These are phyloP conservation scores for Theobroma grandiflorum DNA, from an alignment of 441 rosid species.

Conservation along the genomic window DNA sequence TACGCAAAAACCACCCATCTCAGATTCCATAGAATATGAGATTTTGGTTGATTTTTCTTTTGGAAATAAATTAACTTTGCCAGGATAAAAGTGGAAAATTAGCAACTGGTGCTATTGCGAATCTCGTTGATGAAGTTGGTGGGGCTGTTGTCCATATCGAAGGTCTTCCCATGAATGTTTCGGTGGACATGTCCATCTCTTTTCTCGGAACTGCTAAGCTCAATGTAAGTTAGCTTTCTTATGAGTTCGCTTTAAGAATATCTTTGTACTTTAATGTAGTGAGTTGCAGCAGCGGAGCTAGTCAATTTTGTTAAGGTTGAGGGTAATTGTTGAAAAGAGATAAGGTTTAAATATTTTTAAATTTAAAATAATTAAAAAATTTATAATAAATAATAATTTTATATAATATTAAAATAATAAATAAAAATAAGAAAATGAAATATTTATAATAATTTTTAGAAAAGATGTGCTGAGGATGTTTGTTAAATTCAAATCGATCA, in stretches of 20 bases:
- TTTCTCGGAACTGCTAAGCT: slow-evolving; percentile 75
- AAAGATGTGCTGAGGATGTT: too few species aligned
- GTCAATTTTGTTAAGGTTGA: too few species aligned
- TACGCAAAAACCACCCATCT: not conserved
- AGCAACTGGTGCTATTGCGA: slow-evolving; percentile 80
- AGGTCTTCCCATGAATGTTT: slow-evolving; percentile 71
- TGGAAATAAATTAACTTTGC: slow-evolving; percentile 25
- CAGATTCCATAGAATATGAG: not conserved
- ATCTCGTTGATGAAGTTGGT: slow-evolving; percentile 91
- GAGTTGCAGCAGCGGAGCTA: not conserved
- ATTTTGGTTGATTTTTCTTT: not conserved
- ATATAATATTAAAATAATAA: too few species aligned
- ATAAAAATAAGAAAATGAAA: too few species aligned
- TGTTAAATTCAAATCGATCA: too few species aligned
- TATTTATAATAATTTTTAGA: too few species aligned
- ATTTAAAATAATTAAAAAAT: too few species aligned
- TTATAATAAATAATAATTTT: too few species aligned
- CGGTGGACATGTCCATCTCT: slow-evolving; percentile 86
- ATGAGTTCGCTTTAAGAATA: not conserved
- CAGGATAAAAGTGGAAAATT: slow-evolving; percentile 78
- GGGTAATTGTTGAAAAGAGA: too few species aligned
- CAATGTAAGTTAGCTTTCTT: slow-evolving; percentile 48
- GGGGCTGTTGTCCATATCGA: slow-evolving; percentile 64
- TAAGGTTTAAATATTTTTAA: too few species aligned
- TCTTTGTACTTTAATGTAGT: not conserved